Evolutionary conservation across 768 basidiomycete genomes (phyloP).

Genomic region (Rhodotorula kratochvilovae): DNA sequence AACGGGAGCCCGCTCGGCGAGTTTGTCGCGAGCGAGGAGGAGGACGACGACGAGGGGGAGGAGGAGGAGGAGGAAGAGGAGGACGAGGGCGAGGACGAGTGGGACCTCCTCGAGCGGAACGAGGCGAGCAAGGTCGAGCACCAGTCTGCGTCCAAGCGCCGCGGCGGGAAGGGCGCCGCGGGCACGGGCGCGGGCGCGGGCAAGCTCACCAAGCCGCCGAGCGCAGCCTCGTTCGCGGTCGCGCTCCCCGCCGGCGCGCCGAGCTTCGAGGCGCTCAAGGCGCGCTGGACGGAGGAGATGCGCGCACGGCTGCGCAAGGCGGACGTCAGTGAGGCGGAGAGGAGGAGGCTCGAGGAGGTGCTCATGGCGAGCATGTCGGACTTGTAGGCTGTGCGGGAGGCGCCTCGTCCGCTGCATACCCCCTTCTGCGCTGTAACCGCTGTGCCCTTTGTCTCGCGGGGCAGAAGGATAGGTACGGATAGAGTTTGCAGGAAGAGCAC

Average conservation of each 20-base stretch:
- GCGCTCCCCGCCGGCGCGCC: neutral
- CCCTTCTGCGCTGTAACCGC: no score
- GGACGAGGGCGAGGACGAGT: neutral
- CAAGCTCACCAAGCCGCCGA: neutral
- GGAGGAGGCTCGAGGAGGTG: slow-evolving; percentile 5
- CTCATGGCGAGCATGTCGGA: neutral
- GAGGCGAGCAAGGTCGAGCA: slow-evolving; percentile 8
- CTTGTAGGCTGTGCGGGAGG: neutral
- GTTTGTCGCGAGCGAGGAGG: slow-evolving; percentile 20
- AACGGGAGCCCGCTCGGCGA: slow-evolving; percentile 26
- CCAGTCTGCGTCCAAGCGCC: neutral
- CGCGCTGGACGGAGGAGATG: neutral
- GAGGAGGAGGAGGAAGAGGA: neutral
- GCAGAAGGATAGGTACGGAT: no score
- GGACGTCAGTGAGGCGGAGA: neutral
- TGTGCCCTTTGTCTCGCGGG: no score
- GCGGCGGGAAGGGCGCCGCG: neutral
- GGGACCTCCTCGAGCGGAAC: neutral
- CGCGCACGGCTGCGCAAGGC: neutral
- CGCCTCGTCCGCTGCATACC: no score
- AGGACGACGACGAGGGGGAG: slow-evolving; percentile 8
- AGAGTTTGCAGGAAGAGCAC: no score
- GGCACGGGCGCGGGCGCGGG: neutral
- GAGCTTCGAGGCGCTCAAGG: neutral
- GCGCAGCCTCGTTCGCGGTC: neutral